Conservation (phyloP, 2,329 filamentous ascomycete genomes). For the Monilinia laxa region DNA sequence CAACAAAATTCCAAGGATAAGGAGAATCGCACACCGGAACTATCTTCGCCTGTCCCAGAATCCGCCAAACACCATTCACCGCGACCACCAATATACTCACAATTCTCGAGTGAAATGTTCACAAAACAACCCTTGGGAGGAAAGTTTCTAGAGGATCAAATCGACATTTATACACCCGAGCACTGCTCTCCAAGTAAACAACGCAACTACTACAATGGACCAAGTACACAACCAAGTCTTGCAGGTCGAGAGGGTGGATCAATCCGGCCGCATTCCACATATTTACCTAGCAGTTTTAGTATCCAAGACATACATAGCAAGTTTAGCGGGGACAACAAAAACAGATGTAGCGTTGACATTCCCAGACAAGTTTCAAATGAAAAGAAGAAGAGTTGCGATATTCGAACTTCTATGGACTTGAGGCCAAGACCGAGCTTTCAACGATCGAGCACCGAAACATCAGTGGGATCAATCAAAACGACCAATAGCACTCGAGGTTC, state of each 20-base stretch:
- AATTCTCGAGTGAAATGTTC: constrained; percentile 56
- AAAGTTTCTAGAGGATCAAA: constrained; percentile 41
- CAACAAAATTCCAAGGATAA: constrained; percentile 64
- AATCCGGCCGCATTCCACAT: constrained; percentile 38
- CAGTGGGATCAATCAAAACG: constrained; percentile 39
- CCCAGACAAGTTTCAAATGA: constrained; percentile 32
- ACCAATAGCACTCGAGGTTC: constrained; percentile 48
- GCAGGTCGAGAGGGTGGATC: constrained; percentile 30
- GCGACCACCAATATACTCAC: constrained; percentile 75
- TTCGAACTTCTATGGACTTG: constrained; percentile 14
- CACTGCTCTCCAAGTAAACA: constrained; percentile 39
- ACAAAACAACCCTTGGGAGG: constrained; percentile 43
- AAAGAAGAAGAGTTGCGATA: constrained; percentile 19
- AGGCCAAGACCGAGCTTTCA: constrained; percentile 33
- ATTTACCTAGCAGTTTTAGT: constrained; percentile 40
- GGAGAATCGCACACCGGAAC: constrained; percentile 70
- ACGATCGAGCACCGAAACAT: constrained; percentile 32
- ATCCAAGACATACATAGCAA: constrained; percentile 39
- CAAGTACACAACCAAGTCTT: constrained; percentile 35
- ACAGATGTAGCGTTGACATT: constrained; percentile 36
- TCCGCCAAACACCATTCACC: constrained; percentile 42
- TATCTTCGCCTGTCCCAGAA: constrained; percentile 44
- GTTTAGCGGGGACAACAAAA: constrained; percentile 33
- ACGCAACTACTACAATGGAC: constrained; percentile 36
- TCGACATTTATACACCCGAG: constrained; percentile 40